A percentile compares a stretch with the other conserved stretches of the same genome.
These are phyloP conservation scores for Apiosordaria backusii DNA, from an alignment of 495 filamentous ascomycete species.

Conservation along the genomic window DNA sequence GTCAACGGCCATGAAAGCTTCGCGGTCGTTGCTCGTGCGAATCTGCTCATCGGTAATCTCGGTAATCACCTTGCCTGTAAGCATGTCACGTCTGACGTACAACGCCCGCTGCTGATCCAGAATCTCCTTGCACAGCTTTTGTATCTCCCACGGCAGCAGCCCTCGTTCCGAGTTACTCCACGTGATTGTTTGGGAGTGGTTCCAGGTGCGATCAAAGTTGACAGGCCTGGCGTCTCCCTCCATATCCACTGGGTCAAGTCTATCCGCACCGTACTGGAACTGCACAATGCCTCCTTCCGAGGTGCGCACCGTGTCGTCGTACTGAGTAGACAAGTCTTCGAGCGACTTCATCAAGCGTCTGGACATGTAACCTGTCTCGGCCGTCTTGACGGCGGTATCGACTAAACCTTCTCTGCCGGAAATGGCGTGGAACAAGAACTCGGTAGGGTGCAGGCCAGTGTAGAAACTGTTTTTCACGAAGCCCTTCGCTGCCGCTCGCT, in stretches of 20 bases:
- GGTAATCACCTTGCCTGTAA: slow-evolving; percentile 47
- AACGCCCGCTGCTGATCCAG: slow-evolving; percentile 63
- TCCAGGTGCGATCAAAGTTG: slow-evolving; percentile 88
- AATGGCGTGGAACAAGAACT: slow-evolving; percentile 98
- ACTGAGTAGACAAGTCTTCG: slow-evolving; percentile 86
- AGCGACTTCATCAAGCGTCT: slow-evolving; percentile 96
- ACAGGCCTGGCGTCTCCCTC: slow-evolving; percentile 91
- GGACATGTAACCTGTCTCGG: slow-evolving; percentile 99
- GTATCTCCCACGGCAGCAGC: slow-evolving; percentile 71
- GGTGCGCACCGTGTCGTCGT: slow-evolving; percentile 92
- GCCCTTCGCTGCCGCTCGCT: slow-evolving; percentile 87
- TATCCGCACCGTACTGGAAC: slow-evolving; percentile 95
- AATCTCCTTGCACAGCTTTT: slow-evolving; percentile 57
- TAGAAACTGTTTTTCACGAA: slow-evolving; percentile 98
- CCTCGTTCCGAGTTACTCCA: slow-evolving; percentile 71
- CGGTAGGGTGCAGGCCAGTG: slow-evolving; percentile 79
- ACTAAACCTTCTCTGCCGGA: slow-evolving; percentile 97
- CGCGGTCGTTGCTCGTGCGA: slow-evolving; percentile 40
- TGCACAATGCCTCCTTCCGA: slow-evolving; percentile 83
- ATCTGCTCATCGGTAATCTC: slow-evolving; percentile 61
- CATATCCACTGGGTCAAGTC: slow-evolving; percentile 95
- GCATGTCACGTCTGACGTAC: slow-evolving; percentile 55
- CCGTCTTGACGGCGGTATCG: slow-evolving; percentile 99
- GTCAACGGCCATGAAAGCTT: slow-evolving; percentile 55
- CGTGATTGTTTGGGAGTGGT: slow-evolving; percentile 73